Percentiles rank a stretch among this genome's conserved stretches.
phyloP scores from a whole-genome alignment of 2,329 filamentous ascomycete species.

The Fusarium phyllophilum region DNA sequence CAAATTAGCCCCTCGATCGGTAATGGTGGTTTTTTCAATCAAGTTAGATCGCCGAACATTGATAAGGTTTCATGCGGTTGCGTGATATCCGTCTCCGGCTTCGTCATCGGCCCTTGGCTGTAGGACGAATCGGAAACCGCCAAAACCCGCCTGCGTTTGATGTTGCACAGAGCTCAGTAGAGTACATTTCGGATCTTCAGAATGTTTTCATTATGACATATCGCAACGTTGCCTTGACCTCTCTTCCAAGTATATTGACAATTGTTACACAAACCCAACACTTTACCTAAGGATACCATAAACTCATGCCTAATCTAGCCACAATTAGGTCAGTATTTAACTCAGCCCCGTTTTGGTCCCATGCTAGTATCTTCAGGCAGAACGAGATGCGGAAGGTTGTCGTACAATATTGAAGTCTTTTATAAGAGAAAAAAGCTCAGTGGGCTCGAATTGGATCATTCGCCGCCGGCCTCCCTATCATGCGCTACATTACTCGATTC shows the following conservation, averaged over 20 bases:
- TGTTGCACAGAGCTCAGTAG: neutral
- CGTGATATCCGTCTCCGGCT: neutral
- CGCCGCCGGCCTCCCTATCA: too few species aligned
- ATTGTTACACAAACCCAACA: neutral
- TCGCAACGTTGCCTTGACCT: neutral
- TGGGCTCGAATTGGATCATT: too few species aligned
- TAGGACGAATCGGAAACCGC: neutral
- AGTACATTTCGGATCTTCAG: rapidly evolving
- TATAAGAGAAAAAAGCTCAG: too few species aligned
- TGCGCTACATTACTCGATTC: too few species aligned
- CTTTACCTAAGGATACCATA: neutral
- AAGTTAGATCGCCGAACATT: neutral
- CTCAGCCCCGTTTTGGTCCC: too few species aligned
- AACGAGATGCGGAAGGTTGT: too few species aligned
- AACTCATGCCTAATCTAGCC: neutral
- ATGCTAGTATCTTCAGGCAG: too few species aligned
- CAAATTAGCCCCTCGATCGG: neutral
- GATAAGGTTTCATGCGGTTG: neutral
- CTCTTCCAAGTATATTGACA: neutral
- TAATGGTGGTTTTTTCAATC: neutral
- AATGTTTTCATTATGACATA: neutral
- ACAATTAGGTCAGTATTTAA: too few species aligned
- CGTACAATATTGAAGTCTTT: too few species aligned
- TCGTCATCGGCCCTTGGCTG: neutral
- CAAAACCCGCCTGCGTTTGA: neutral